Base-by-base conservation (phyloP, 371 early-diverging fungal genomes). In the Saksenaea oblongispora region DNA sequence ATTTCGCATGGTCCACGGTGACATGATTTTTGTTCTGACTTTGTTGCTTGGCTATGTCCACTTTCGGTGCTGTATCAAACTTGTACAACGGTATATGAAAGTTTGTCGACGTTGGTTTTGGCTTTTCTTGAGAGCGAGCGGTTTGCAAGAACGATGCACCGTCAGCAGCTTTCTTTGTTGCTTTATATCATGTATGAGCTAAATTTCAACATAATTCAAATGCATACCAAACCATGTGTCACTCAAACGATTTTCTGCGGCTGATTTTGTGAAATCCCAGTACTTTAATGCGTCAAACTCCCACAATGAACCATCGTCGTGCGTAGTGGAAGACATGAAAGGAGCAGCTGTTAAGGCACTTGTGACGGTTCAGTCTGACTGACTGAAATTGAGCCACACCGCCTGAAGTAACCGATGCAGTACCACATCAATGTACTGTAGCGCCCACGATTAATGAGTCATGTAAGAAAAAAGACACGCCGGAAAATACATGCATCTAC, bases 271-370 rank as follows among this genome's bases (percentile, higher is more conserved):
- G 47, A 61, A 61, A 34, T 61, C 53, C 61, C 61, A 61, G 35
- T 61, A 61, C 36, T 61, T 61, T 3, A 35, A 53, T 26, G 61
- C 61, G 8, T 61, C 61, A 34, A 61, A 62, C 14, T 62, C 63
- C 56, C 44, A 54, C 27, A 56, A 13, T 17, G 44, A 59, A 39
- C 22, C 10, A 22, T 22, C 9, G 26, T 47, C 51, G 3, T 47
- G 17, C 22, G 10, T 22, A 22, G 22, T 47, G n/a, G 22, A 22
- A 22, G 51, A 47, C 51, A 47, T 47, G 51, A 10, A 18, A 22
- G 51, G 24, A n/a, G 37, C 14, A 5, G 18, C 42, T 14, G 22
- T 9, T 18, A 22, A 22, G 51, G 51, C 22, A 8, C 51, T 22
- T 47, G 51, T 47, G 51, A 47, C 51, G 51, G 31, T n/a, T n/a